A percentile compares a stretch with the other conserved stretches of the same genome.
Conservation (phyloP, 331 rosid genomes). For the Malus hybrid region DNA sequence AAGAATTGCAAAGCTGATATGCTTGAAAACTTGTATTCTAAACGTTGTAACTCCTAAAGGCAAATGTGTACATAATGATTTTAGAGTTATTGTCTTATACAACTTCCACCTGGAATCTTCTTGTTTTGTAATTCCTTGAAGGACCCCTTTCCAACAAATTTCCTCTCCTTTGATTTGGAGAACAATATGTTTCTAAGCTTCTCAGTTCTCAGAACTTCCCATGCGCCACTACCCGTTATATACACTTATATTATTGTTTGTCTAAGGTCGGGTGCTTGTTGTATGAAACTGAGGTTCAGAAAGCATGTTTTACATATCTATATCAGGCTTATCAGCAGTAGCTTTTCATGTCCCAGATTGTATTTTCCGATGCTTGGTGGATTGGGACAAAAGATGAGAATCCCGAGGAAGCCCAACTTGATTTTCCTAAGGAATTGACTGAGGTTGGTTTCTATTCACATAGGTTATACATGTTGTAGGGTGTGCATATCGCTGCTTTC, state of each 20-base stretch:
- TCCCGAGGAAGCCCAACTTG: constrained; percentile 71
- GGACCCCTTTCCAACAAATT: background rate
- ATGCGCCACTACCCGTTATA: background rate
- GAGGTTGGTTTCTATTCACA: constrained; percentile 37
- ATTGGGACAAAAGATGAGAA: constrained; percentile 78
- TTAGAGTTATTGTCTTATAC: background rate
- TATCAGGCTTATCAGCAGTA: background rate
- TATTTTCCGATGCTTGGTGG: constrained; percentile 96
- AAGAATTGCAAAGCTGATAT: background rate
- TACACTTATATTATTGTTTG: background rate
- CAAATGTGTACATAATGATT: background rate
- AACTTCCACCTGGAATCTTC: background rate
- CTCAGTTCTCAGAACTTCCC: background rate
- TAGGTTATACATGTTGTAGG: background rate
- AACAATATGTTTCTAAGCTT: background rate
- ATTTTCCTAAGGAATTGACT: constrained; percentile 62
- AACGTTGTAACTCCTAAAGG: background rate
- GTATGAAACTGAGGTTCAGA: background rate
- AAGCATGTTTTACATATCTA: background rate
- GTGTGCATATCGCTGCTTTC: background rate
- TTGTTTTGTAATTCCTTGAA: background rate
- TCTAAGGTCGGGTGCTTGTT: background rate
- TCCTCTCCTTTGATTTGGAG: background rate
- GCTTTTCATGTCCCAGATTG: constrained; percentile 46
- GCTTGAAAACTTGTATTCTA: background rate